Evolutionary conservation across 345 rosid species (phyloP).

Genomic region (Corchorus capsularis): DNA sequence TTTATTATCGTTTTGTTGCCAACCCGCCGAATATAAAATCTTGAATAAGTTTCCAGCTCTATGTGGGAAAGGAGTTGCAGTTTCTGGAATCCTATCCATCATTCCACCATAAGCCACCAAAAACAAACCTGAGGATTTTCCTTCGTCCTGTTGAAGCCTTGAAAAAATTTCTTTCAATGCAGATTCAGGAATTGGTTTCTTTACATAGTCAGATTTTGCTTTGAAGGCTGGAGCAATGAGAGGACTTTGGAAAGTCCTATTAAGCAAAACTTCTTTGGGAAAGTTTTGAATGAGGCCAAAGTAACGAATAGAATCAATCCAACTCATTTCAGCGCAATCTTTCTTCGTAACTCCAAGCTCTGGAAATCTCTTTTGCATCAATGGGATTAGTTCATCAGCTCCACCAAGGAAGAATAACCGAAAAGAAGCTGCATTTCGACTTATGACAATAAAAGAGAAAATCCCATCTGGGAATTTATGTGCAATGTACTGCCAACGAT

Average conservation of each 20-base stretch:
- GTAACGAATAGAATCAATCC: background rate
- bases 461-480: background rate
- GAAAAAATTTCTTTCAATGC: background rate
- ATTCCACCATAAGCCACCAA: background rate
- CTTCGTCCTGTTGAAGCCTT: background rate
- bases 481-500: too few species aligned
- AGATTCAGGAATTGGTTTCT: background rate
- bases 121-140: background rate
- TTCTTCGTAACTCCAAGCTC: background rate
- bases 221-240: conserved; percentile 26
- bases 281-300: background rate
- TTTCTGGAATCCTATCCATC: too few species aligned
- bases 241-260: background rate
- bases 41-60: too few species aligned
- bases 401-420: background rate
- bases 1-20: too few species aligned
- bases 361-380: background rate
- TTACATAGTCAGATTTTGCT: conserved; percentile 44
- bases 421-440: background rate
- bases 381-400: background rate
- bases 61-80: too few species aligned
- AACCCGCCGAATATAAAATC: too few species aligned
- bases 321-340: conserved; percentile 6
- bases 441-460: background rate
- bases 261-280: background rate